phyloP scores from a whole-genome alignment of 148 eudicot species.

The Cornus suecica region DNA sequence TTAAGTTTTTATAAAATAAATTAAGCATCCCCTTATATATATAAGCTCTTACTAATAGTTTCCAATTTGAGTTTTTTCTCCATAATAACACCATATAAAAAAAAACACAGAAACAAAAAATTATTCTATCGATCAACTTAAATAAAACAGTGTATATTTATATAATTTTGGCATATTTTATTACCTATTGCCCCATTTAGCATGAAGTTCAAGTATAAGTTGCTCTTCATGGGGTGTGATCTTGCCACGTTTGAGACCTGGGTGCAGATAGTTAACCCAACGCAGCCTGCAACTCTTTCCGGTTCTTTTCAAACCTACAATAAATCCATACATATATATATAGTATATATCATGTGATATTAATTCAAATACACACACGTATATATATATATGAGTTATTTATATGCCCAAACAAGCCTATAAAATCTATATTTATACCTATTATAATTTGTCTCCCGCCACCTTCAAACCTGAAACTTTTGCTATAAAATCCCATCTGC shows the following conservation, averaged over 20 bases:
- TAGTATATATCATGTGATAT: no score
- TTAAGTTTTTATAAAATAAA: no score
- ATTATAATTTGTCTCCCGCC: constrained; percentile 81
- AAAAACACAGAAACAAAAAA: no score
- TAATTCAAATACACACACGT: neutral
- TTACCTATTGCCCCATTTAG: constrained; percentile 93
- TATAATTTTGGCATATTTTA: neutral
- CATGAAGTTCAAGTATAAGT: constrained; percentile 77
- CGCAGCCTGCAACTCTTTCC: constrained; percentile 96
- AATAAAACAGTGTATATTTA: no score
- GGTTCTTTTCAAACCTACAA: constrained; percentile 86
- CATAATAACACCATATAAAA: no score
- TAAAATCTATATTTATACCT: constrained; percentile 41
- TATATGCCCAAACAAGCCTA: constrained; percentile 53
- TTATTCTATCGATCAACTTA: no score
- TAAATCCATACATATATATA: constrained; percentile 16
- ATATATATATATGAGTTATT: no score
- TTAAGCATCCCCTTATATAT: no score
- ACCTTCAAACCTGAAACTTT: constrained; percentile 99
- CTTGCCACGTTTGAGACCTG: constrained; percentile 83
- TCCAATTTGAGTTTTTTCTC: no score
- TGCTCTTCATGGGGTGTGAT: constrained; percentile 84
- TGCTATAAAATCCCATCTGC: constrained; percentile 98
- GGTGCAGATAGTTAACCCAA: constrained; percentile 96
- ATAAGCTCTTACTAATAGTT: no score